phyloP scores from a whole-genome alignment of 2,329 filamentous ascomycete genomes.

The Cladosporium sp. region DNA sequence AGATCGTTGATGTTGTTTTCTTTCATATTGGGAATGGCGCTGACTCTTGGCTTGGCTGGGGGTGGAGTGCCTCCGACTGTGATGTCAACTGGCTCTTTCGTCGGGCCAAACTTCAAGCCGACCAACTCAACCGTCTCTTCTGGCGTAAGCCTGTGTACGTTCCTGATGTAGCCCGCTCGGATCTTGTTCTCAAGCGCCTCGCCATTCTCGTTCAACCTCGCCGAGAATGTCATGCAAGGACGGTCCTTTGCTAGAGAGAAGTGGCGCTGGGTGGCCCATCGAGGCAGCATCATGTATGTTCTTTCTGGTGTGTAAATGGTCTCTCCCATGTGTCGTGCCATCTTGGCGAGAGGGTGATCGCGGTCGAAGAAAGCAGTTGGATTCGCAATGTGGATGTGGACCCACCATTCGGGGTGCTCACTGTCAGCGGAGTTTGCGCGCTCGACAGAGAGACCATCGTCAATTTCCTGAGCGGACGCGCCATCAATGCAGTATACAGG shows the following conservation, averaged over 20 bases:
- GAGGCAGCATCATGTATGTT: slow-evolving; percentile 59
- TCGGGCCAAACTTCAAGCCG: slow-evolving; percentile 16
- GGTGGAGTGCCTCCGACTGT: slow-evolving; percentile 39
- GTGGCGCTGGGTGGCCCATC: slow-evolving; percentile 47
- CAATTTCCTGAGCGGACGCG: slow-evolving; percentile 66
- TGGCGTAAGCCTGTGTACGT: slow-evolving; percentile 56
- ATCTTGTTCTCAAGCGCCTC: slow-evolving; percentile 57
- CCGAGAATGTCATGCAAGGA: slow-evolving; percentile 63
- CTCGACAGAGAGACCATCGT: slow-evolving; percentile 76
- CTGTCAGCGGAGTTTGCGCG: slow-evolving; percentile 33
- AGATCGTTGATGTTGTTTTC: slow-evolving; percentile 36
- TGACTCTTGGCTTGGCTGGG: slow-evolving; percentile 14
- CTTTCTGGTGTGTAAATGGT: slow-evolving; percentile 60
- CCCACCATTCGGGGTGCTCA: slow-evolving; percentile 62
- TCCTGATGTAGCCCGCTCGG: slow-evolving; percentile 53
- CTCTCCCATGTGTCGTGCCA: slow-evolving; percentile 60
- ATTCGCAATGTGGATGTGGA: slow-evolving; percentile 77
- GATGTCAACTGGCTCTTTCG: slow-evolving; percentile 25
- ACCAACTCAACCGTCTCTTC: slow-evolving; percentile 34
- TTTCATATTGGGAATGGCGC: slow-evolving; percentile 28
- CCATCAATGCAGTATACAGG: slow-evolving; percentile 74
- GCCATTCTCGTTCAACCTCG: slow-evolving; percentile 53
- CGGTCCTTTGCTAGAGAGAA: slow-evolving; percentile 57
- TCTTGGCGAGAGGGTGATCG: slow-evolving; percentile 58
- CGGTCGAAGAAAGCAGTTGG: slow-evolving; percentile 69